Conservation (phyloP, 208 protist species). For the Crithidia sp. region DNA sequence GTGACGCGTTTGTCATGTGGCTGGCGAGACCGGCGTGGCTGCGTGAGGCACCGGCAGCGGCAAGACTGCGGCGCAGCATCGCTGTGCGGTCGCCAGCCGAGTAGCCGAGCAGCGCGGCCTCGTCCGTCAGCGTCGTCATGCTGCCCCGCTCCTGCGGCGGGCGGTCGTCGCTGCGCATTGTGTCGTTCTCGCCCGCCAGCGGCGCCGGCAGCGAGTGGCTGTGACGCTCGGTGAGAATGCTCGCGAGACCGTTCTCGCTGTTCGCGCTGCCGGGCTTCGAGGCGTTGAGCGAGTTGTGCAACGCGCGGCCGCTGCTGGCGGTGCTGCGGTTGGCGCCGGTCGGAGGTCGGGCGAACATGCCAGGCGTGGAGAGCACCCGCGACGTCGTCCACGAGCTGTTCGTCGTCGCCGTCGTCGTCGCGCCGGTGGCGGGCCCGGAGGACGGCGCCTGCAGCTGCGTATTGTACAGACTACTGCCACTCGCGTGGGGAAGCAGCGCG, state of each 20-base stretch:
- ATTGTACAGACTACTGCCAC: background rate
- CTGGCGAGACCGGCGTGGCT: background rate
- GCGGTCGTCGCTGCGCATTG: conserved; percentile 11
- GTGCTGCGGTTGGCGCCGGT: conserved; percentile 23
- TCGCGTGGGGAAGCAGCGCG: background rate
- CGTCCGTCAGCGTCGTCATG: conserved; percentile 6
- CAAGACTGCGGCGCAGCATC: conserved; percentile 14
- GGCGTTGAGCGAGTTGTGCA: conserved; percentile 6
- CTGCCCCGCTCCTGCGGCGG: conserved; percentile 6
- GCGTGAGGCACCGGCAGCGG: conserved; percentile 2
- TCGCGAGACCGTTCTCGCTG: conserved; percentile 3
- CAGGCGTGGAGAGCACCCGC: background rate
- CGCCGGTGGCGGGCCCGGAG: background rate
- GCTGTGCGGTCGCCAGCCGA: conserved; percentile 15
- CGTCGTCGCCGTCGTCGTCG: conserved; percentile 2
- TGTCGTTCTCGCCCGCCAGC: conserved; percentile 4
- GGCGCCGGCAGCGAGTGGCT: background rate
- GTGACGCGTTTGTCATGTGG: conserved; percentile 7
- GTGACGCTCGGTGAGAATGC: conserved; percentile 7
- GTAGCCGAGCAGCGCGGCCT: conserved; percentile 14
- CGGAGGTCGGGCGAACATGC: conserved; percentile 5
- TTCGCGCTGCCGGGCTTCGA: conserved; percentile 17
- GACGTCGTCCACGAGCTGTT: conserved; percentile 23
- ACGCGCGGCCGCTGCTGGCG: conserved; percentile 14
- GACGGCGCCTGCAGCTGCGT: background rate